Evolutionary conservation across 106 monocot genomes (phyloP).

Genomic region (Xerophyta viscosa): DNA sequence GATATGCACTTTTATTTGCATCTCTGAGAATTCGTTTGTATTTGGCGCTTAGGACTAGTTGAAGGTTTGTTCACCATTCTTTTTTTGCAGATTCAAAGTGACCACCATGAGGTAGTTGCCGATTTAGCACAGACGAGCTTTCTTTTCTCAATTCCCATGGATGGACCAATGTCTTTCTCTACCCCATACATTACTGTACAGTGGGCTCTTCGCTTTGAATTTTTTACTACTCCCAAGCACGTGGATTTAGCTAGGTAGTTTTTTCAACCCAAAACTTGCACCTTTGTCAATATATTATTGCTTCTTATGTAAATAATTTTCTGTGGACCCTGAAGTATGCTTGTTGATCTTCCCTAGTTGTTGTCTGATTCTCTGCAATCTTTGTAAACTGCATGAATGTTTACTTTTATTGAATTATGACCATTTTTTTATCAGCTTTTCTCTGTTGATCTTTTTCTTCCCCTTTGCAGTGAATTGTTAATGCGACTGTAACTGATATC

Average conservation of each 20-base stretch:
- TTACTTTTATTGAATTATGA: no score
- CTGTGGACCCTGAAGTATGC: background rate
- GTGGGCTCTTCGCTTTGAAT: slow-evolving; percentile 95
- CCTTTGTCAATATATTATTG: background rate
- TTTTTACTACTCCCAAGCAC: slow-evolving; percentile 73
- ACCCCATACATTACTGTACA: slow-evolving; percentile 73
- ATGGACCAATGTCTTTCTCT: slow-evolving; percentile 94
- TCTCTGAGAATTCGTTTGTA: background rate
- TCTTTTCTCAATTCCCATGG: slow-evolving; percentile 92
- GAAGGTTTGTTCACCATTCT: background rate
- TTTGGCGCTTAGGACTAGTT: background rate
- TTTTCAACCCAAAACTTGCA: background rate
- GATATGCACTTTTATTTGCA: slow-evolving; percentile 1
- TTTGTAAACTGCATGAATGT: no score
- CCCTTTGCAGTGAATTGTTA: no score
- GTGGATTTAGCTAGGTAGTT: slow-evolving; percentile 66
- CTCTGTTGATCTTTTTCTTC: no score
- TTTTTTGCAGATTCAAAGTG: slow-evolving; percentile 70
- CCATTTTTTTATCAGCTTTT: no score
- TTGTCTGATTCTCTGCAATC: no score
- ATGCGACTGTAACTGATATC: no score
- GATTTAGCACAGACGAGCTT: slow-evolving; percentile 85
- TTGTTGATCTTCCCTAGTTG: background rate
- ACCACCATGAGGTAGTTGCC: slow-evolving; percentile 86
- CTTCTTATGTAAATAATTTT: background rate